Base-by-base conservation (phyloP, 164 flowering plant genomes). In the Vitis rupestris region DNA sequence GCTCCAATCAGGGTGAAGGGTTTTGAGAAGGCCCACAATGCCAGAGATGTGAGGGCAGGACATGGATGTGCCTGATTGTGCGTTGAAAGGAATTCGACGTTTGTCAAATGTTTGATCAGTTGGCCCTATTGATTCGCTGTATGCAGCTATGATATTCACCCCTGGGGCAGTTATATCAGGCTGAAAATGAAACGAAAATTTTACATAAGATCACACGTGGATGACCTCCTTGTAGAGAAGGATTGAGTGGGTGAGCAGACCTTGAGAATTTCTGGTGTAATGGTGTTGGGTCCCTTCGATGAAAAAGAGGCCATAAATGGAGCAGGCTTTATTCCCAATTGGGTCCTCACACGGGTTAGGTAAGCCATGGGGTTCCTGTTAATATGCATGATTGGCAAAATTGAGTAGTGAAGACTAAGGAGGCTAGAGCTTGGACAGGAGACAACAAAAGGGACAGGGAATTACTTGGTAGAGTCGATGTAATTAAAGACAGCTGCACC, bases 141-240 rank as follows among this genome's bases (percentile, higher is more conserved):
- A 87, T 10, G 94, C 90, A 15, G 95, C 95, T 48, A 92, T 77
- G 30, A 90, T 72, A 47, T 61, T 75, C 52, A 86, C 89, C 14
- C 97, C 97, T 0, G 94, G 97, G 53, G 97, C 93, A 15, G 86
- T 82, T 16, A 90, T 73, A 74, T 92, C 95, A 70, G 97, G 97
- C 92, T 90, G 63, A 31, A 76, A 27, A 12, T n/a, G 44, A 61
- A 49, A 53, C 17, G 9, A 44, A 52, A 19, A 62, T 23, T 19
- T 13, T 30, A 10, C 1, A 8, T 10, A 10, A 8, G n/a, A 10
- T 50, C 15, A 27, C 1, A 19, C 31, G 1, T 3, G 30, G 23
- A 37, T 37, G 44, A 37, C 44, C 44, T 37, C 44, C 44, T 37
- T 9, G 10, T 4, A 44, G 10, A 19, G 30, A 48, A 29, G 37